Base-by-base conservation (phyloP, 164 flowering plant genomes). In the Umbilicus rupestris region DNA sequence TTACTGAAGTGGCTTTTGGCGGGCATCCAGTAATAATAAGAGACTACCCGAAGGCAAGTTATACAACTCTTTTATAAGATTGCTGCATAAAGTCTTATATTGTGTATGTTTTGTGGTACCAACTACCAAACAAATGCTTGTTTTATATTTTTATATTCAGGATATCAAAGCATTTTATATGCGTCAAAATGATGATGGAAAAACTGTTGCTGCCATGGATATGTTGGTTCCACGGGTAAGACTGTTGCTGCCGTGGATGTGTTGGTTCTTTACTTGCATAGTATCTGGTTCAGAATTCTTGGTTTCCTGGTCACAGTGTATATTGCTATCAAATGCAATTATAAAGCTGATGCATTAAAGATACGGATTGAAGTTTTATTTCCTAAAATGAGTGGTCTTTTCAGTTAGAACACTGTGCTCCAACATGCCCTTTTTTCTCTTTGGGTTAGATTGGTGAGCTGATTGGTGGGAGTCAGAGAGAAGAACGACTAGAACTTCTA, bases 391-490 rank as follows among this genome's bases (percentile, higher is more conserved):
- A n/a, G n/a, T n/a, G n/a, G n/a, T n/a, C n/a, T n/a, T n/a, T n/a
- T n/a, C n/a, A n/a, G n/a, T n/a, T n/a, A n/a, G n/a, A n/a, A 7
- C 37, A 35, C 7, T 35, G 37, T 35, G 37, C 37, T 35, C 7
- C 37, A 35, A 35, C 37, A 24, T 50, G 24, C 39, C 24, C 17
- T 46, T 16, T 35, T 22, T 44, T 59, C 1, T 63, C 37, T 33
- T 31, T 73, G 63, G 74, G 39, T 75, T 73, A 90, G 97, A 72
- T 94, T 75, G 99, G 99, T 35, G n/a, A n/a, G n/a, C n/a, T n/a
- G n/a, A n/a, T n/a, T n/a, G n/a, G n/a, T n/a, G 99, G 99, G 78
- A 94, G 99, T 80, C 99, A 94, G 76, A 84, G 99, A 73, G 99
- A 94, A 76, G 99, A 94, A 67, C 82, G 99, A 29, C 86, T 91